Evolutionary conservation across 768 basidiomycete genomes (phyloP).

Genomic region (Coprinopsis cinerea): DNA sequence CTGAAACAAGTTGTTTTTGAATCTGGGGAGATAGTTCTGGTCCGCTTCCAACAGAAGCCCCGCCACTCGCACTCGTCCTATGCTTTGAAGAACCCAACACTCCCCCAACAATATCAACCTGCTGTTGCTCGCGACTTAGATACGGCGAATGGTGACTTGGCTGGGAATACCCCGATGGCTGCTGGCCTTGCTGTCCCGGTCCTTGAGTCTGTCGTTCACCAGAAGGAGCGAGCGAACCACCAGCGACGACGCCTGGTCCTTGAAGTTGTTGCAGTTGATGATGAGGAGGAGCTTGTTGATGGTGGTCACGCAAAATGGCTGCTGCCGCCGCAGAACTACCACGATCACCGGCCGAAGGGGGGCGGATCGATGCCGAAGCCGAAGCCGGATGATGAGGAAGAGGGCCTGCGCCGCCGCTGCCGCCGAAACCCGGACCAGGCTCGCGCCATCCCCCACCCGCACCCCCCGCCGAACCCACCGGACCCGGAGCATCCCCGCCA

Average conservation of each 20-base stretch:
- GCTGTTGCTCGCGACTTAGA: not conserved
- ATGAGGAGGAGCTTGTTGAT: conserved; percentile 1
- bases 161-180: too few relatives aligned
- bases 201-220: not conserved
- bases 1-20: not conserved
- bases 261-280: not conserved
- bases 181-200: not conserved
- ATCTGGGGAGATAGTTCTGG: conserved; percentile 1
- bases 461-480: not conserved
- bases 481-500: not conserved
- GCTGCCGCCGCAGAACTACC: too few relatives aligned
- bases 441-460: not conserved
- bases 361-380: not conserved
- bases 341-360: not conserved
- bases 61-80: not conserved
- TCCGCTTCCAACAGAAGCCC: not conserved
- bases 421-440: not conserved
- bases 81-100: too few relatives aligned
- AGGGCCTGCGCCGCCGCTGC: not conserved
- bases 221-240: not conserved
- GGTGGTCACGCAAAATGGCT: conserved; percentile 8
- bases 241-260: conserved; percentile 6
- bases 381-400: too few relatives aligned
- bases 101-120: too few relatives aligned
- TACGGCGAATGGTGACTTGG: too few relatives aligned